Base-by-base conservation (phyloP, 2,329 filamentous ascomycete species). In the Hypoxylon sp. region DNA sequence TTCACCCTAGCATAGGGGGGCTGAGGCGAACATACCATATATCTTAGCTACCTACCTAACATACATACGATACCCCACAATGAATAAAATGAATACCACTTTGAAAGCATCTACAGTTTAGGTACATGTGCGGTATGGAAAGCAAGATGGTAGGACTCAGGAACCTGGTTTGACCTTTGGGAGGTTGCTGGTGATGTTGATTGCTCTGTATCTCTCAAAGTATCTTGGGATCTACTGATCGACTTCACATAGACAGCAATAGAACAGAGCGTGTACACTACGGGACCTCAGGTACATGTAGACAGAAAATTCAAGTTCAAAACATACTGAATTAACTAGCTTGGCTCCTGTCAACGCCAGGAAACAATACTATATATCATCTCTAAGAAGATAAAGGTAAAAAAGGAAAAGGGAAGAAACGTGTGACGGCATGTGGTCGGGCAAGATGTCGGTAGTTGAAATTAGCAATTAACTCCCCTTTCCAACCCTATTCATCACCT, bases 391-490 rank as follows among this genome's bases (percentile, higher is more conserved):
- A 19, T 35, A 62, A 54, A 44, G 27, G 17, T 39, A 42, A 53
- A 57, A 52, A 47, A 29, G 55, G 46, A 39, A 51, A 55, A 58
- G 51, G 57, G 61, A 51, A 39, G 37, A 56, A 61, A 31, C 21
- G 44, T 60, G 37, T 32, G 17, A 48, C 13, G n/a, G 29, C n/a
- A 21, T 24, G 19, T 57, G 24, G 8, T 48, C 11, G 32, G 37
- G 39, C 48, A 32, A 13, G 35, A 59, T 13, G 39, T 37, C 42
- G 37, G 19, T 31, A 51, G 55, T n/a, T 31, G 48, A 35, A 44
- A 67, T 46, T 63, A 69, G 53, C 19, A 61, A 65, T 67, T 67
- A 64, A 62, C 56, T 61, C 67, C 56, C 21, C 39, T 37, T 35
- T 47, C 48, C 21, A 35, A 31, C 31, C 46, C 51, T 11, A 21